Evolutionary conservation across 2,329 filamentous ascomycete species (phyloP).

Genomic region (Bipolaris bicolor): DNA sequence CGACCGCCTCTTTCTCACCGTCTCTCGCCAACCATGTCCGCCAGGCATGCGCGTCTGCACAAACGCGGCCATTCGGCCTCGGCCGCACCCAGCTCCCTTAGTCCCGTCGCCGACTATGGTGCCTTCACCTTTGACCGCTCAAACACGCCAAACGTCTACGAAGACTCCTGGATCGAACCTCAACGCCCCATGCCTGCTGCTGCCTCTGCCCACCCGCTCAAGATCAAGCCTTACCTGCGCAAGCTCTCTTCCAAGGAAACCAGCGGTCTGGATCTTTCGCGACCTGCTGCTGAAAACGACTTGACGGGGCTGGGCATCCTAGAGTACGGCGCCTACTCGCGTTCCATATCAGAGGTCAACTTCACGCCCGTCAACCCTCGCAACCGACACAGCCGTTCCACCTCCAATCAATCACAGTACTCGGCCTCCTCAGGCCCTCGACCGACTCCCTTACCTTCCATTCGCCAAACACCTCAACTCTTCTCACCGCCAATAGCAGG

Average conservation of each 20-base stretch:
- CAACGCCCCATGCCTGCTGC: conserved; percentile 33
- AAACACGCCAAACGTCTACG: conserved; percentile 43
- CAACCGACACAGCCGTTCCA: conserved; percentile 58
- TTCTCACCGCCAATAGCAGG: conserved; percentile 60
- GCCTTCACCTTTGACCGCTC: conserved; percentile 44
- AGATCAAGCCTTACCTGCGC: conserved; percentile 63
- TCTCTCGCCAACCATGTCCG: conserved; percentile 16
- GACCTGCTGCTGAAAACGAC: conserved; percentile 62
- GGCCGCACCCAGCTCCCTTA: conserved; percentile 43
- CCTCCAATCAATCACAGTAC: conserved; percentile 61
- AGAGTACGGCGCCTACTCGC: conserved; percentile 51
- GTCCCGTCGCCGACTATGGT: conserved; percentile 36
- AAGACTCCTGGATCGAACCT: conserved; percentile 42
- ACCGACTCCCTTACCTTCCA: conserved; percentile 59
- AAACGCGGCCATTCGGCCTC: conserved; percentile 50
- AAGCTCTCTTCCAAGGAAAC: conserved; percentile 59
- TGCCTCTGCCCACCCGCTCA: conserved; percentile 41
- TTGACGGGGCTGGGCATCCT: conserved; percentile 61
- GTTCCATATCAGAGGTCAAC: conserved; percentile 53
- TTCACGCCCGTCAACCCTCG: conserved; percentile 50
- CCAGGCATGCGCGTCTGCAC: conserved; percentile 46
- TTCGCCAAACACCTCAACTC: conserved; percentile 61
- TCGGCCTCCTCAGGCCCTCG: conserved; percentile 58
- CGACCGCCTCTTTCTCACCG: not conserved
- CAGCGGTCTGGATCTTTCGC: conserved; percentile 60